Conservation (phyloP, 202 grass and related monocot genomes). For the Tripidium arundinaceum region DNA sequence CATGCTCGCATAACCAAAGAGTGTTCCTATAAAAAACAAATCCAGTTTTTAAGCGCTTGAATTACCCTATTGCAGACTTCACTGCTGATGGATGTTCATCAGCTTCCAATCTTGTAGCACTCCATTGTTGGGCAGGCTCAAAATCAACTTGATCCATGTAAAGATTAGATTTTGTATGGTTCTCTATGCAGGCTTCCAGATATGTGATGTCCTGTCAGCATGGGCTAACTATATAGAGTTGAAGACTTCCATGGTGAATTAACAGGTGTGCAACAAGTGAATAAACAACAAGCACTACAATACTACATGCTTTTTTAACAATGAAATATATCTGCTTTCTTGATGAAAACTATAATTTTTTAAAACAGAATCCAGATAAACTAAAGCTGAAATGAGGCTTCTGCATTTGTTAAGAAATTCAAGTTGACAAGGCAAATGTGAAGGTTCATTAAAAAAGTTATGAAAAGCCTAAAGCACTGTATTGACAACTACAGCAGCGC, state of each 20-base stretch:
- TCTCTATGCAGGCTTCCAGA: conserved; percentile 99
- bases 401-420: conserved; percentile 8
- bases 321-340: conserved; percentile 28
- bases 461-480: neutral
- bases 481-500: neutral
- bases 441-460: neutral
- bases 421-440: neutral
- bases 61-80: conserved; percentile 67
- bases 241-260: conserved; percentile 34
- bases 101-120: conserved; percentile 78
- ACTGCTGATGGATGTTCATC: conserved; percentile 58
- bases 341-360: conserved; percentile 10
- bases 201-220: conserved; percentile 80
- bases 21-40: neutral
- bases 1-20: conserved; percentile 1
- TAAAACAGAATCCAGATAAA: conserved; percentile 1
- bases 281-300: conserved; percentile 4
- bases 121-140: conserved; percentile 89
- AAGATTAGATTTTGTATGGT: conserved; percentile 96
- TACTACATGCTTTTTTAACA: conserved; percentile 24
- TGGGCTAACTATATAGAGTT: conserved; percentile 37
- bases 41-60: conserved; percentile 12
- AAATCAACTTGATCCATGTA: conserved; percentile 99
- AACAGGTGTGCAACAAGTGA: conserved; percentile 4
- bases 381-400: neutral